Conservation (phyloP, 164 flowering plant species). For the Hamamelis virginiana region DNA sequence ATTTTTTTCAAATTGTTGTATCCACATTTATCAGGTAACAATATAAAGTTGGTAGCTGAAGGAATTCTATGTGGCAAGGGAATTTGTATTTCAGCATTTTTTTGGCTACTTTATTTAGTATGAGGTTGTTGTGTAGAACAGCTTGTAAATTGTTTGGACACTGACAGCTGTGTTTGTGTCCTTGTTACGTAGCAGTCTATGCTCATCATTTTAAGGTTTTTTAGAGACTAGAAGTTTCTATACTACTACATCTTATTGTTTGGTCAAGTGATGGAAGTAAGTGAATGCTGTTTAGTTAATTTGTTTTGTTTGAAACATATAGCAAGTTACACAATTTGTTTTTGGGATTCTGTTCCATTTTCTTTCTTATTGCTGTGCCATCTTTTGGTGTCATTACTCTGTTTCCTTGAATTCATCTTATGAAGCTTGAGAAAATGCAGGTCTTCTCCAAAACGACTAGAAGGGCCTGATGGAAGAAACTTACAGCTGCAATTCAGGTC, state of each 20-base stretch:
- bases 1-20: no score
- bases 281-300: not conserved
- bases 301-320: not conserved
- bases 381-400: not conserved
- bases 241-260: not conserved
- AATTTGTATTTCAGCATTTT: no score
- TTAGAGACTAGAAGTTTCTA: not conserved
- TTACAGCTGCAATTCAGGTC: constrained; percentile 82
- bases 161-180: no score
- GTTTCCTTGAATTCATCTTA: constrained; percentile 3
- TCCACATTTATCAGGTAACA: no score
- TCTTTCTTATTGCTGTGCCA: not conserved
- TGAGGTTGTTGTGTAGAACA: no score
- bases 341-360: not conserved
- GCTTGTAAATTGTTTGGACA: no score
- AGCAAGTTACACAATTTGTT: not conserved
- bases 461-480: constrained; percentile 82
- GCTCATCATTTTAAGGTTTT: not conserved
- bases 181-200: no score
- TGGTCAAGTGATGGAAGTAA: not conserved
- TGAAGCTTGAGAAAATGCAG: constrained; percentile 34
- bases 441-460: constrained; percentile 77
- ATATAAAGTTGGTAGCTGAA: no score
- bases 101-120: no score
- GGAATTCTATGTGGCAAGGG: no score